A percentile compares a stretch with the other conserved stretches of the same genome.
Conservation (phyloP, 441 rosid genomes). For the Gossypium lobatum region DNA sequence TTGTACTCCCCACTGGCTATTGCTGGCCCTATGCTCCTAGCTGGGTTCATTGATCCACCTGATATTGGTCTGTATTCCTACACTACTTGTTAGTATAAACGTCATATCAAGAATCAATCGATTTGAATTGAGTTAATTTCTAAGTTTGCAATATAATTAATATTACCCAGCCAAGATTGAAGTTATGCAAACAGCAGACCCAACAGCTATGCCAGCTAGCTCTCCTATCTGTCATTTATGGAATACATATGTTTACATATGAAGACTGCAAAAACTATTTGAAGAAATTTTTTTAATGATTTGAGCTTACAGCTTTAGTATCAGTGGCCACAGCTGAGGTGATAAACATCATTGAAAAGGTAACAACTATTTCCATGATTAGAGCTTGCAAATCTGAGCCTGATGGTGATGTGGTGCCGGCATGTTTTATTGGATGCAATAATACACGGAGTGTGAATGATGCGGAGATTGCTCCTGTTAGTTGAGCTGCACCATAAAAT, state of each 20-base stretch:
- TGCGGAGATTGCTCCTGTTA: conserved; percentile 42
- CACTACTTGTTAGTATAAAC: conserved; percentile 13
- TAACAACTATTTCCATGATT: conserved; percentile 54
- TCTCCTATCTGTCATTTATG: conserved; percentile 43
- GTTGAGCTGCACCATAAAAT: conserved; percentile 44
- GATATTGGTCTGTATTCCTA: conserved; percentile 41
- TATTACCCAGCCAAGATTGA: conserved; percentile 63
- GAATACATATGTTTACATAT: too few relatives aligned
- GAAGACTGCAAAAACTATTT: too few relatives aligned
- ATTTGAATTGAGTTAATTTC: background rate
- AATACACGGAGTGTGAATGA: conserved; percentile 35
- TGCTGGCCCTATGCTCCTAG: conserved; percentile 60
- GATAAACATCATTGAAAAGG: conserved; percentile 57
- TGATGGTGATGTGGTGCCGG: conserved; percentile 53
- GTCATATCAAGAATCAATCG: background rate
- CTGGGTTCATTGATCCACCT: conserved; percentile 73
- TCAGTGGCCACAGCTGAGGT: conserved; percentile 62
- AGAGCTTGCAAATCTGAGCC: conserved; percentile 47
- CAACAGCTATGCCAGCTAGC: conserved; percentile 65
- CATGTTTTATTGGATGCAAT: conserved; percentile 35
- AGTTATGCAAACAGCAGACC: conserved; percentile 56
- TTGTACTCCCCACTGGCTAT: conserved; percentile 49
- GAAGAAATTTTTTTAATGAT: background rate
- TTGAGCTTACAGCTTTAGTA: conserved; percentile 42
- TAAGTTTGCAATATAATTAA: background rate